Evolutionary conservation across 1,284 basidiomycete genomes (phyloP), one percentile per base, ranked within the genome.

Genomic region (Papiliotrema nemorosa): DNA sequence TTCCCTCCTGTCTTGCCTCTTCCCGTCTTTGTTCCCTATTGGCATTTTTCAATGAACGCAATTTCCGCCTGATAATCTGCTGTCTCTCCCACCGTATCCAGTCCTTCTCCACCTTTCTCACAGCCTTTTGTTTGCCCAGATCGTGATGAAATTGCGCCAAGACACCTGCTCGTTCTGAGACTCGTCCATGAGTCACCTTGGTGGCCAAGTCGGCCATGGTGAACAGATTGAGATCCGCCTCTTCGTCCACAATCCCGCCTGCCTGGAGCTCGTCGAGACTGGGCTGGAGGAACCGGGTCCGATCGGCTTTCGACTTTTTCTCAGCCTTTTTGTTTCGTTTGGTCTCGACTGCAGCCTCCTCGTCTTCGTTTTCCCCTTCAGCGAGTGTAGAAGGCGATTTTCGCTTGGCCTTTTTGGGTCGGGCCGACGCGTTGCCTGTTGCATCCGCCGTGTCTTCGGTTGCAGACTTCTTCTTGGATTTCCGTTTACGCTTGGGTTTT

Each of bases 51-150:
- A 56, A 47, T 25, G 55, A 50, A 12, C 69, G 53, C 1, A 64
- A 56, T 44, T 69, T 62, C 20, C 68, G 54, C 27, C 69, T 54
- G 10, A 60, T 45, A 3, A 67, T 52, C 44, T 70, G 69, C 31
- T 60, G 55, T 24, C 59, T 51, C 35, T 50, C 50, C 61, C 63
- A 69, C 20, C 53, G 54, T 10, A 51, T 53, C 43, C 60, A 55
- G 4, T 48, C 44, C 5, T 55, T 44, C 9, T 52, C 42, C 5
- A 41, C 50, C n/a, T 25, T 22, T 45, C 42, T 21, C 48, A 58
- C 58, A 27, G 49, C 42, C 52, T 55, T 43, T 39, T 22, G 47
- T 42, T 24, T 54, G 42, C 18, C 38, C 20, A 41, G 26, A 3
- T 22, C 22, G 20, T 39, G 29, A 10, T 21, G 48, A 47, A 58